Evolutionary conservation across 202 grass and related monocot species (phyloP).

Genomic region (Brachypodium distachyon): DNA sequence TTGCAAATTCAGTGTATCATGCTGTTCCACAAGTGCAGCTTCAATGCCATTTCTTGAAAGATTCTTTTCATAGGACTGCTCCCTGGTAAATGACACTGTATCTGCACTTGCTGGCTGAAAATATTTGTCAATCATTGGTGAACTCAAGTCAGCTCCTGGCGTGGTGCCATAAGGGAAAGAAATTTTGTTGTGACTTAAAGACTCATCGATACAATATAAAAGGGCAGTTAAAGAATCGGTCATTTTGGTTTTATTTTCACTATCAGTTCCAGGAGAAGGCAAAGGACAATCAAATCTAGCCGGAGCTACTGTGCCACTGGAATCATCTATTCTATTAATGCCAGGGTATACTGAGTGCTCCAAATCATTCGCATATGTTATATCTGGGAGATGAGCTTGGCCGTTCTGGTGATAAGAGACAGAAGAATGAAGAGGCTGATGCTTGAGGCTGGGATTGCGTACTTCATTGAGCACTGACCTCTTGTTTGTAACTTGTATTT

Average conservation of each 20-base stretch:
- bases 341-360: slow-evolving; percentile 1
- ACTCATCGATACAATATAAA: slow-evolving; percentile 10
- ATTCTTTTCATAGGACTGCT: slow-evolving; percentile 9
- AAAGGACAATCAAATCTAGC: background rate
- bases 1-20: slow-evolving; percentile 15
- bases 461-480: background rate
- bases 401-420: slow-evolving; percentile 25
- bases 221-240: background rate
- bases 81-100: background rate
- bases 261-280: background rate
- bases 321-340: slow-evolving; percentile 1
- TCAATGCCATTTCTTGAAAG: background rate
- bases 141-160: slow-evolving; percentile 5
- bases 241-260: slow-evolving; percentile 4
- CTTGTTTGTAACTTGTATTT: background rate
- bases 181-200: slow-evolving; percentile 3
- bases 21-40: slow-evolving; percentile 5
- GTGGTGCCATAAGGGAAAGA: background rate
- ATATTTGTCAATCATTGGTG: slow-evolving; percentile 1
- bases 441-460: background rate
- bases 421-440: slow-evolving; percentile 20
- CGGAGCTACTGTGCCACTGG: background rate
- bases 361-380: slow-evolving; percentile 7
- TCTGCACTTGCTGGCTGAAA: slow-evolving; percentile 16
- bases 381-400: background rate